Base-by-base conservation (phyloP, 2,329 filamentous ascomycete species). In the Diaporthe capsici region DNA sequence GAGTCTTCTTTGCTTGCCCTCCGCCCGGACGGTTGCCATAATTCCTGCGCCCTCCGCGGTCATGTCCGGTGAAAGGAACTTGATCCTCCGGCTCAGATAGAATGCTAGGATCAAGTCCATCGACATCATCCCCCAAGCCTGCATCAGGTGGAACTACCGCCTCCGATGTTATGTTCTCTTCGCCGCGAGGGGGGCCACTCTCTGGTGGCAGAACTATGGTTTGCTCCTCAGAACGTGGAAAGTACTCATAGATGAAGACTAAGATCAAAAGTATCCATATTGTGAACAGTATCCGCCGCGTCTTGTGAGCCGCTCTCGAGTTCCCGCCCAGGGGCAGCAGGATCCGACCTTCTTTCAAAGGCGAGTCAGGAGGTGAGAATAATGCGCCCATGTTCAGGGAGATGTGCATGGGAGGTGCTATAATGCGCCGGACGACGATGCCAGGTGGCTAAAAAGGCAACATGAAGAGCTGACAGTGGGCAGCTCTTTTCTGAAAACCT, bases 341-440 rank as follows among this genome's bases (percentile, higher is more conserved):
- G 31, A 31, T 65, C n/a, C 71, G 71, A 22, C 71, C 71, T 55
- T 73, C 71, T 57, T 73, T 73, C 13, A 73, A n/a, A 25, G 71
- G 71, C 47, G 71, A 73, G 13, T 55, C 71, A 28, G 58, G 58
- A 22, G 71, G 71, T 47, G 49, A 55, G 34, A 73, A 73, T 34
- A 73, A 55, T 28, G 34, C 60, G 60, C 57, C 71, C 58, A 73
- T 73, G 12, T 42, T 61, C 47, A 47, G 28, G n/a, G 39, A 22
- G 17, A 7, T 28, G 10, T 42, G 4, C 25, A 9, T 15, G 37
- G 17, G 58, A 49, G 31, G 9, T 47, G 17, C 7, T 65, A 15
- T 42, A 25, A 47, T 28, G 25, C 60, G 12, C 49, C 58, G n/a
- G 25, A 34, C 12, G 47, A 28, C 17, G 71, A 39, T 65, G 15